Evolutionary conservation across 305 asterid genomes (phyloP).

Genomic region (Fraxinus latifolia): DNA sequence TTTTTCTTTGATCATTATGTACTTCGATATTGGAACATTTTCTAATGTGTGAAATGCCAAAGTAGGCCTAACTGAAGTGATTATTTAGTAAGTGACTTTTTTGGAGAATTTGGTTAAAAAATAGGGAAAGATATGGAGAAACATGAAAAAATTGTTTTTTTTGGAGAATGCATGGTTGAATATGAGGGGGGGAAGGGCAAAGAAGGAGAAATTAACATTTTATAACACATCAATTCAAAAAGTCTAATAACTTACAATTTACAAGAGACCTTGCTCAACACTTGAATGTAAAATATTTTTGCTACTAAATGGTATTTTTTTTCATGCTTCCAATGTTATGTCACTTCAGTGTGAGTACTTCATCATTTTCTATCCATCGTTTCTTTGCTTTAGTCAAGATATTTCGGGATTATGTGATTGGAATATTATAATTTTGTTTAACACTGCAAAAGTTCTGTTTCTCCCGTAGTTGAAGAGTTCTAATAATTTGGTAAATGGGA

Average conservation of each 20-base stretch:
- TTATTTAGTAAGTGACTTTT: not conserved
- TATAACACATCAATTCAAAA: not conserved
- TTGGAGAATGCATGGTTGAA: too few relatives aligned
- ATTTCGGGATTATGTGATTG: not conserved
- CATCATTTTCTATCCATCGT: not conserved
- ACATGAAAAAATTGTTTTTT: not conserved
- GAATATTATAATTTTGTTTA: not conserved
- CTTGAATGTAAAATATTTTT: not conserved
- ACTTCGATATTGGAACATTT: not conserved
- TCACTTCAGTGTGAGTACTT: not conserved
- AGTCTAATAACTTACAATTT: not conserved
- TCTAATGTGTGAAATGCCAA: not conserved
- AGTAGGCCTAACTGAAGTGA: not conserved
- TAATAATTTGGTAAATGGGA: not conserved
- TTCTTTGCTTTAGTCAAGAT: not conserved
- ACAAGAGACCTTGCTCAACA: not conserved
- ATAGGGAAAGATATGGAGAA: not conserved
- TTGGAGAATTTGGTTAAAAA: not conserved
- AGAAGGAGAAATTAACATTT: not conserved
- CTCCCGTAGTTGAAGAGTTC: not conserved
- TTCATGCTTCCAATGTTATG: not conserved
- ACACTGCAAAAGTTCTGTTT: not conserved
- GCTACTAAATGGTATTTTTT: not conserved
- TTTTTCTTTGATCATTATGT: not conserved
- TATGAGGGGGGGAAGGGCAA: not conserved